Evolutionary conservation across 805 yeast species (phyloP), one percentile per base, ranked within the genome.

Genomic region (Diddensiella caesifluorescens): DNA sequence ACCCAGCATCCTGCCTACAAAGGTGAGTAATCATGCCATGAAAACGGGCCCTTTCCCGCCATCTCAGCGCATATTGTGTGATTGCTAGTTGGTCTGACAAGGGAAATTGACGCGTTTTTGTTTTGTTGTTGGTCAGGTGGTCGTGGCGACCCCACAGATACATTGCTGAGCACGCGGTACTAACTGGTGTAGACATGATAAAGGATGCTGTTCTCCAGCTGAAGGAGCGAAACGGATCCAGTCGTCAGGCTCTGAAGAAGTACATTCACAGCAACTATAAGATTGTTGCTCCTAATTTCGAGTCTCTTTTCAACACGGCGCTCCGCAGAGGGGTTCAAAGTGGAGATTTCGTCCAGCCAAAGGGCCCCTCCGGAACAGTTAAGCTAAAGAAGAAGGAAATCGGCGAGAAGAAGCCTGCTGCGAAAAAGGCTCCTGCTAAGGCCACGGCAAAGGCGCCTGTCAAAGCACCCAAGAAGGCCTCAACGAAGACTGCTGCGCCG

Each of bases 211-310:
- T 86, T 50, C 59, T 70, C 29, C 70, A 82, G 38, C 73, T 86
- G 57, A 82, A 83, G 56, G 89, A 83, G 59, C 79, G 94, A 67
- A 82, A 74, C 48, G 95, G 95, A 13, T 55, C 56, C 42, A 75
- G 88, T 55, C 89, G 95, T 63, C 90, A 83, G 62, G 90, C 92
- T 9, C 71, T 88, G 59, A 88, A 87, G 74, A 86, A 86, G 65
- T 84, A 77, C 64, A 79, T 87, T 51, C 78, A 74, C 64, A 65
- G 79, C 59, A 74, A 77, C 67, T 73, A 67, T 67, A 69, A 79
- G 51, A 66, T 76, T 52, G 70, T 72, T 35, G 69, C 83, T n/a
- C 42, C 73, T 39, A 80, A 71, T 61, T 86, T 86, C 58, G 95
- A 85, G 61, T 64, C 79, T 37, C 75, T 78, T 56, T 83, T 87